Base-by-base conservation (phyloP, 768 basidiomycete genomes). In the Boletus rubescentipes region DNA sequence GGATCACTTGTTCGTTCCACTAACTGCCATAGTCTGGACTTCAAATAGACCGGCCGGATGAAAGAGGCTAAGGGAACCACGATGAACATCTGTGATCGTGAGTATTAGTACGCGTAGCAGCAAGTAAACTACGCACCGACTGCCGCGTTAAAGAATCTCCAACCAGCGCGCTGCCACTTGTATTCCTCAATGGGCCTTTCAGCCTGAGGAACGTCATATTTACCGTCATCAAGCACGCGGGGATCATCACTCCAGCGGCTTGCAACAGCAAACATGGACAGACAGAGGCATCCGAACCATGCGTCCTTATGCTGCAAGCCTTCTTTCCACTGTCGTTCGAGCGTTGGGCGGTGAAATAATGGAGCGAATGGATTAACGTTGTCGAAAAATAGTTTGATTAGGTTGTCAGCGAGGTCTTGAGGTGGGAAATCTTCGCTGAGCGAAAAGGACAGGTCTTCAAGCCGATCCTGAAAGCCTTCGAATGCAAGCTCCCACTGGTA, bases 301-400 rank as follows among this genome's bases (percentile, higher is more conserved):
- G 75, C 67, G 53, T 88, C 79, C 15, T 70, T 74, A 29, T 78
- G 73, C 59, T 88, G 79, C 23, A 86, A 62, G 9, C 73, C 73
- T 2, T 81, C 77, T 31, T 64, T 72, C 74, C 83, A 85, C 42
- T 86, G 81, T 15, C 76, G 76, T 35, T 82, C 73, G 62, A 94
- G 93, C 0, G 85, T 84, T 6, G 83, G 83, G 20, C 78, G 79
- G 63, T 93, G 89, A 29, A 94, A 73, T 18, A 93, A 69, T 9
- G 90, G 89, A 50, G 83, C 75, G 34, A 81, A 73, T 29, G 66
- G 62, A 62, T 92, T 88, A 46, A 77, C 68, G 54, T 84, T 75
- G 3, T 70, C 59, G 61, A 96, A 96, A 66, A 83, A 93, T 29
- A 86, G 72, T 36, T 81, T 72, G 58, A 94, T 81, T 30, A 97